Evolutionary conservation across 768 basidiomycete genomes (phyloP), one percentile per base, ranked within the genome.

Genomic region (Boletus fagicola): DNA sequence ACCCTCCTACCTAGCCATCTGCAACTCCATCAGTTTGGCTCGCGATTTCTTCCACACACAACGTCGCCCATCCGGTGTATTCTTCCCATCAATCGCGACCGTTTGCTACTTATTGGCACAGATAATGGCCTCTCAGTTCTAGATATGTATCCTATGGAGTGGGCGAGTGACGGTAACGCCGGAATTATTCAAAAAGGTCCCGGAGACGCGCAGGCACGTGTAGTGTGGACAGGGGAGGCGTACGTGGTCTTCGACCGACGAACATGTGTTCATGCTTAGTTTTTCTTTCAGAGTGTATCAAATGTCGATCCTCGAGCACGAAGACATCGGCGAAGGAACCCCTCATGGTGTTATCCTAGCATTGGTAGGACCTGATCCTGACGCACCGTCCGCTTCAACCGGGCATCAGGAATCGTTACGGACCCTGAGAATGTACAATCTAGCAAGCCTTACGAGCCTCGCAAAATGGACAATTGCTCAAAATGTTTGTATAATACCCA

Each of bases 221-320:
- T 77, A 28, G 80, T 94, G 20, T 94, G 90, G 90, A 75, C 76
- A 28, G 92, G 92, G 52, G 91, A 93, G 74, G 81, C 83, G 90
- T 90, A 62, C 63, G 81, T 70, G 42, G 40, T 46, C 52, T 40
- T 53, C 1, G 5, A 48, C 45, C 26, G 24, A 46, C 28, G 24
- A 28, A 38, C 22, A 30, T 26, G 18, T 28, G 5, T 33, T 35
- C 18, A 5, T 28, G 31, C 51, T 51, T 51, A 62, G 12, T 18
- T 22, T 4, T 33, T 1, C 22, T 38, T 33, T 20, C 52, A 92
- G 91, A 46, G 85, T 94, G 13, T 82, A 82, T 67, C 90, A 94
- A 67, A 83, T 93, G 82, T 78, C 86, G 0, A 70, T 92, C 26
- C 77, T 94, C 5, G 92, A 94, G 71, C 65, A 76, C 33, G 80